phyloP scores from a whole-genome alignment of 768 basidiomycete species.

The Boletus edulis region DNA sequence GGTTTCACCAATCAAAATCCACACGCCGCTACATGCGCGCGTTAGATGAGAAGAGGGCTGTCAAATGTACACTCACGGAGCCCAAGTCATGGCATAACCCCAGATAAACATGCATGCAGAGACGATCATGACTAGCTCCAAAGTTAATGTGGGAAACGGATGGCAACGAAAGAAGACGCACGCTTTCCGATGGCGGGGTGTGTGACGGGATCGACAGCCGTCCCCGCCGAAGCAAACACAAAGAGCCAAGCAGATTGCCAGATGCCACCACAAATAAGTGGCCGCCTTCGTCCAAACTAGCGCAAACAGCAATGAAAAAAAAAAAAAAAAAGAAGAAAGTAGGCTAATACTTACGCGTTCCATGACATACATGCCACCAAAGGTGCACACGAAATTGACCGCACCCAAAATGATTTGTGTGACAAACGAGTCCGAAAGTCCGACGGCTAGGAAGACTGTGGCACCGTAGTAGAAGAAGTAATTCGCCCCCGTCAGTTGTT shows the following conservation, averaged over 20 bases:
- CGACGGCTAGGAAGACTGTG: conserved; percentile 65
- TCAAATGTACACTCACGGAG: no score
- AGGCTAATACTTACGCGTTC: conserved; percentile 35
- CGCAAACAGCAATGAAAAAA: background rate
- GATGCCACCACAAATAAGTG: conserved; percentile 64
- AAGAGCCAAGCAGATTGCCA: conserved; percentile 74
- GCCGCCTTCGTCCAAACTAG: conserved; percentile 56
- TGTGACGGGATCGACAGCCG: conserved; percentile 3
- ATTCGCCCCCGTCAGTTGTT: conserved; percentile 64
- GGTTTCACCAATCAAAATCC: no score
- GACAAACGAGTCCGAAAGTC: conserved; percentile 62
- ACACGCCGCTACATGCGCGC: no score
- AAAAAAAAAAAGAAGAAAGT: conserved; percentile 20
- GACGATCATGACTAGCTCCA: conserved; percentile 54
- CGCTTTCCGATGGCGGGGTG: conserved; percentile 53
- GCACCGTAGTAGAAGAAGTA: conserved; percentile 50
- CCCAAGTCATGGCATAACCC: conserved; percentile 38
- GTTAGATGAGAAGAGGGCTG: no score
- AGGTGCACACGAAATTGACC: conserved; percentile 71
- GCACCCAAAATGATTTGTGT: conserved; percentile 74
- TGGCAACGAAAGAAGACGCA: conserved; percentile 23
- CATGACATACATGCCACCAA: conserved; percentile 71
- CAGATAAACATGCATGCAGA: conserved; percentile 43
- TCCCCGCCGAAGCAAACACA: conserved; percentile 52
- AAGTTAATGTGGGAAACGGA: background rate